Percentiles rank a stretch among this genome's conserved stretches.
Conservation (phyloP, 768 basidiomycete genomes). For the Tricholoma sp. region DNA sequence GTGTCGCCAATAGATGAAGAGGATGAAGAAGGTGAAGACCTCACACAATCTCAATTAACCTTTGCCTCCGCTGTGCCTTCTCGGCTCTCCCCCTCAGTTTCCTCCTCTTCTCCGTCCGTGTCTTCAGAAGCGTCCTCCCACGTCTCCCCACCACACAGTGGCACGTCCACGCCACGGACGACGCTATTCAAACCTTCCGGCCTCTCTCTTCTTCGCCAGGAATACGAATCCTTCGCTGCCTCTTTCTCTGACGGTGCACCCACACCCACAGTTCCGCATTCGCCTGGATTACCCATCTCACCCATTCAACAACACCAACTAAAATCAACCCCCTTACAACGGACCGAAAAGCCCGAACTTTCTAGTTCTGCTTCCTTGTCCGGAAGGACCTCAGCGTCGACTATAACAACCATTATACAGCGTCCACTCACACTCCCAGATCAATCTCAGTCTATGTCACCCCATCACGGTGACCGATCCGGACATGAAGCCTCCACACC, state of each 20-base stretch:
- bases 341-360: not conserved
- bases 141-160: constrained; percentile 11
- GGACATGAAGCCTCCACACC: not conserved
- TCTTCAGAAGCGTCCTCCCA: constrained; percentile 4
- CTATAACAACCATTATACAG: not conserved
- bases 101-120: constrained; percentile 7
- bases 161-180: constrained; percentile 13
- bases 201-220: constrained; percentile 30
- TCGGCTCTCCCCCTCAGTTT: constrained; percentile 6
- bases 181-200: constrained; percentile 29
- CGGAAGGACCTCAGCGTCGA: not conserved
- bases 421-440: not conserved
- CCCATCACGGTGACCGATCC: not conserved
- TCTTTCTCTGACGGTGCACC: constrained; percentile 10
- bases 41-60: constrained; percentile 11
- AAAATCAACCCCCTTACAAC: too few relatives aligned
- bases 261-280: constrained; percentile 10
- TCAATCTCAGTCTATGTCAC: too few relatives aligned
- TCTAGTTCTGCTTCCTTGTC: not conserved
- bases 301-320: not conserved
- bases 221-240: constrained; percentile 5
- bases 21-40: constrained; percentile 1
- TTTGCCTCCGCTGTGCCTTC: constrained; percentile 10
- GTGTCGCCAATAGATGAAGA: constrained; percentile 1
- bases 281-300: not conserved